Evolutionary conservation across 495 filamentous ascomycete species (phyloP), one percentile per base, ranked within the genome.

Genomic region (Penicillium ochrochloron): DNA sequence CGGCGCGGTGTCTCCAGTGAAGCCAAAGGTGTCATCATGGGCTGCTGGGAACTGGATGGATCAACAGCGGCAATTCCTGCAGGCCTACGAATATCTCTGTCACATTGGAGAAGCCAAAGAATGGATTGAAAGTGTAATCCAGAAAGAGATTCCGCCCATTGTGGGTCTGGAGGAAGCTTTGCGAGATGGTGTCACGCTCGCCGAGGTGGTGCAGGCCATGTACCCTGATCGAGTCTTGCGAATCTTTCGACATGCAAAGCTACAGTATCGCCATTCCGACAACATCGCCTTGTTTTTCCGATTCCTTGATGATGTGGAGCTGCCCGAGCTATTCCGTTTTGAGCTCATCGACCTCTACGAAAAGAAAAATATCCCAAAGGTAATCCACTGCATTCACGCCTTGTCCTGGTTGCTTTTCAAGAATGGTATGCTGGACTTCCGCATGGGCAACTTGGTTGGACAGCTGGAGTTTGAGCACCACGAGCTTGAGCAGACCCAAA

Each of bases 31-130:
- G 73, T 73, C 88, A 78, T 80, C 89, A 57, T 97, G 92, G 90
- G 89, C 88, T 59, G 92, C 89, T 19, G 87, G 92, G 48, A 97
- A 92, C 70, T 98, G 95, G 96, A 98, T 99, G 94, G 96, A 99
- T 74, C 93, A 95, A 73, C 92, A 97, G 73, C 85, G 96, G 55
- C 93, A 98, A 72, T 98, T 97, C 72, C 80, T 98, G 37, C 93
- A 97, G 76, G 96, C 96, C 11, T 99, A 99, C 72, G 96, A 99
- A 75, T 99, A 99, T 72, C 87, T 99, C 44, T 99, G 96, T 71
- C 96, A 99, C 71, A 98, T 99, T 70, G 96, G 96, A 68, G 96
- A 99, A 83, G 96, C 96, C 52, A 98, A 98, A 74, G 93, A 98
- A 75, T 99, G 96, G 96, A 96, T 99, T 50, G 95, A 98, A 75